Evolutionary conservation across 2,329 filamentous ascomycete genomes (phyloP).

Genomic region (Diplodia scrobiculata): DNA sequence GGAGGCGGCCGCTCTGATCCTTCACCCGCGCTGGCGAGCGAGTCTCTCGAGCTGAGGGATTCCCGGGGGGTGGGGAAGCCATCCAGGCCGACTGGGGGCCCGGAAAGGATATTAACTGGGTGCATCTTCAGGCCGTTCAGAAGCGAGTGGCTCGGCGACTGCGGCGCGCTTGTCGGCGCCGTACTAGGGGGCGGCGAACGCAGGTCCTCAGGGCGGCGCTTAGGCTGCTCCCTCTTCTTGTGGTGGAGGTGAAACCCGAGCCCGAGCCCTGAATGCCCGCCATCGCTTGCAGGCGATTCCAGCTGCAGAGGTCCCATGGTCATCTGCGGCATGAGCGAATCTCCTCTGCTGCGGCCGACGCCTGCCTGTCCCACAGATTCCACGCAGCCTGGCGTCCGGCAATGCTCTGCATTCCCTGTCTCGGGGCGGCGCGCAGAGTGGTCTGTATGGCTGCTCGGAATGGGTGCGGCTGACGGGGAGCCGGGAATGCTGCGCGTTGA

Average conservation of each 20-base stretch:
- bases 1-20: constrained; percentile 24
- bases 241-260: constrained; percentile 19
- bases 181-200: constrained; percentile 3
- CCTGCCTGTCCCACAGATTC: constrained; percentile 19
- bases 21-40: constrained; percentile 16
- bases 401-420: constrained; percentile 27
- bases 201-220: constrained; percentile 23
- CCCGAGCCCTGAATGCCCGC: constrained; percentile 5
- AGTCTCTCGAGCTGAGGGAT: constrained; percentile 24
- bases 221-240: constrained; percentile 23
- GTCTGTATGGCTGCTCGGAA: constrained; percentile 1
- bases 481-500: constrained; percentile 7
- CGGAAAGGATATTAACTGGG: constrained; percentile 18
- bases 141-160: constrained; percentile 25
- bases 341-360: constrained; percentile 10
- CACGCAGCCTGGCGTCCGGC: constrained; percentile 26
- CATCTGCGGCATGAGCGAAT: constrained; percentile 27
- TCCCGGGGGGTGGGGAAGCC: not conserved
- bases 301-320: constrained; percentile 25
- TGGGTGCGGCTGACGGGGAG: constrained; percentile 10
- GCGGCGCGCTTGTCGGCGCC: constrained; percentile 26
- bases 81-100: constrained; percentile 22
- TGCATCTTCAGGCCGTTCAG: constrained; percentile 28
- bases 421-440: not conserved
- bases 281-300: constrained; percentile 11